Evolutionary conservation across 2,329 filamentous ascomycete genomes (phyloP), one percentile per base, ranked within the genome.

Genomic region (Macrophomina phaseolina): DNA sequence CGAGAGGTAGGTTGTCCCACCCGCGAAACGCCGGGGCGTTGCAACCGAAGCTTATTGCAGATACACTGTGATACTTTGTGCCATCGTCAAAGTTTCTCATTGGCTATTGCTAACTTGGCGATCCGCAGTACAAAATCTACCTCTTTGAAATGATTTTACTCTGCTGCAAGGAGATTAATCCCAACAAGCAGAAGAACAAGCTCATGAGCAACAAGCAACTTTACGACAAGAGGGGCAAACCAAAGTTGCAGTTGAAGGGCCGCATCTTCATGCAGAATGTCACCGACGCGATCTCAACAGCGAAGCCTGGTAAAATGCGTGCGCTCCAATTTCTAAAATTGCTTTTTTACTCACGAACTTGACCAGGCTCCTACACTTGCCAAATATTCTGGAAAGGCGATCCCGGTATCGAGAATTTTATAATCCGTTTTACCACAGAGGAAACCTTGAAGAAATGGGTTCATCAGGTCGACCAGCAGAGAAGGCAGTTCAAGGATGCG

Each of bases 331-430:
- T 23, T 23, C 3, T 23, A 23, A 23, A 23, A 23, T 23, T 23
- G 23, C 23, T 23, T 23, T 23, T 23, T 23, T 38, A 38, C 36
- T 38, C 36, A 49, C 45, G 1, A 11, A 52, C 45, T 16, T 40
- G 5, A 36, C 23, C 73, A 95, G 93, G 93, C 56, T 94, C 92
- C 11, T 97, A 98, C 76, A 94, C 92, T 2, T 92, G 97, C 68
- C 94, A 98, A 76, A 98, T 99, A 66, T 97, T 94, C 85, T 99
- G 95, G 95, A 98, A 95, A 80, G 94, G 94, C 40, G 94, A 98
- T 70, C 93, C 94, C 0, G 93, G 92, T 4, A 93, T 97, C 38
- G 94, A 99, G 76, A 97, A 96, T 75, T 98, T 99, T 78, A 90
- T 94, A 73, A 97, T 99, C 75, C 92, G 92, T 71, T 98, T 97